Evolutionary conservation across 2,329 filamentous ascomycete species (phyloP).

Genomic region (Zymoseptoria ardabiliae): DNA sequence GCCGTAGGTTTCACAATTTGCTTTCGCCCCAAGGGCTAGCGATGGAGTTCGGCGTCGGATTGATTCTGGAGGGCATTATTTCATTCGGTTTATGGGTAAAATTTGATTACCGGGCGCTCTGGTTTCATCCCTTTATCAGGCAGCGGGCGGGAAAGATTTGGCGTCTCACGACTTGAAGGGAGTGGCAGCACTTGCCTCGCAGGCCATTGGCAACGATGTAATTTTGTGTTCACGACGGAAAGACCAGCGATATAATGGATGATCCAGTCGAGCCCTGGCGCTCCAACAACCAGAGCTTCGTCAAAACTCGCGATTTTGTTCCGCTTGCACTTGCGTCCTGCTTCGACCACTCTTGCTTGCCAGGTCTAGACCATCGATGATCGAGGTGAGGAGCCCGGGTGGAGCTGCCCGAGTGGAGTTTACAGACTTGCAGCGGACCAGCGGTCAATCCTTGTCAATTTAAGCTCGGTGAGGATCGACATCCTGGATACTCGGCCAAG

Average conservation of each 20-base stretch:
- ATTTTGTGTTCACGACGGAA: slow-evolving; percentile 8
- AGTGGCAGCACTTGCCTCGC: slow-evolving; percentile 1
- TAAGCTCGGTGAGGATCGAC: neutral
- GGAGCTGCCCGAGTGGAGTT: neutral
- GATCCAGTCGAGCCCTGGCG: neutral
- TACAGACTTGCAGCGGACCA: neutral
- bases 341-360: neutral
- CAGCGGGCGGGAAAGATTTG: slow-evolving; percentile 3
- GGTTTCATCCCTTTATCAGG: neutral
- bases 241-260: slow-evolving; percentile 1
- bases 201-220: slow-evolving; percentile 5
- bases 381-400: neutral
- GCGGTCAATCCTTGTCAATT: neutral
- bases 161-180: slow-evolving; percentile 12
- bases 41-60: neutral
- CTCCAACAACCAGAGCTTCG: neutral
- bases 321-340: neutral
- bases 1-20: neutral
- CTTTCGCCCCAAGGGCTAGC: neutral
- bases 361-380: neutral
- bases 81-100: neutral
- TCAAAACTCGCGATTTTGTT: neutral
- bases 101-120: neutral
- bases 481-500: neutral
- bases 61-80: neutral